Evolutionary conservation across 352 stramenopile genomes (phyloP), one percentile per base, ranked within the genome.

Genomic region (Phytopythium helicoides): DNA sequence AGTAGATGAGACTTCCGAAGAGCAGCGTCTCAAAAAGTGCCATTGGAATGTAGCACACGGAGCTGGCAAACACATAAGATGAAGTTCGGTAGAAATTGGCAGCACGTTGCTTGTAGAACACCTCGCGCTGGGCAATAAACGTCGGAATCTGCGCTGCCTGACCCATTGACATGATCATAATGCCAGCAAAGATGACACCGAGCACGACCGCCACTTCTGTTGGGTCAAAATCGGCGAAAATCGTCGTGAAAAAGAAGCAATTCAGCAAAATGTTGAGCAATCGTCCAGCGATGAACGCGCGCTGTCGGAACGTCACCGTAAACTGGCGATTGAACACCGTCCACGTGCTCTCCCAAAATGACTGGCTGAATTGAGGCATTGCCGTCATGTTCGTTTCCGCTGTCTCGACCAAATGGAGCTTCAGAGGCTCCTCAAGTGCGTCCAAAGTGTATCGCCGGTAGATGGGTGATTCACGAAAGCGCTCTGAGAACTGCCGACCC

Each of bases 1-100:
- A 95, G 47, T 94, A 94, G 0, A 95, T 50, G 35, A 96, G 58
- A 4, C 67, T 81, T 39, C 73, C 86, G 68, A 92, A 96, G 16
- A 90, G 61, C 16, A 90, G 48, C 4, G 76, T 77, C 68, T 94
- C 86, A 31, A 77, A 49, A 0, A 82, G 4, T 48, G 60, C 45
- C 39, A 71, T 65, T 52, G 76, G 63, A n/a, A 85, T 25, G 28
- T 75, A 59, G 31, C 64, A 62, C 11, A 60, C 22, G 3, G 56
- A 66, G 8, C 51, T 66, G 1, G 66, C 76, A 41, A 93, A 34
- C 39, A 93, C 68, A 52, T 93, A 94, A 25, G 76, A 72, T 1
- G 66, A 75, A 9, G 84, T 74, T 1, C 77, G 74, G 51, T 80
- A 93, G 57, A 93, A 95, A 54, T 92, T 92, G 16, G 68, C 68